Conservation (phyloP, 257 asterid species). For the Przewalskia tangutica region DNA sequence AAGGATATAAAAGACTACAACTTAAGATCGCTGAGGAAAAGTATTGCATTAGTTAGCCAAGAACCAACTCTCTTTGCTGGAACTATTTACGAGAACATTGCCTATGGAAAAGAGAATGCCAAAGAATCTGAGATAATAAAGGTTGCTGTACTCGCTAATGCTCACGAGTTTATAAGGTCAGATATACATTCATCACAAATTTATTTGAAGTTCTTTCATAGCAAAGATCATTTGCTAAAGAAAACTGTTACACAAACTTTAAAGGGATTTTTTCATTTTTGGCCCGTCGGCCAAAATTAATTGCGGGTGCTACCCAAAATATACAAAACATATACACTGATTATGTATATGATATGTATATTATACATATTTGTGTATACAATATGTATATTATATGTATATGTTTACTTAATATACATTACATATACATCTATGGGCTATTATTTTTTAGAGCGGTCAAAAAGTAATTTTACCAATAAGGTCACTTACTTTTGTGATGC, state of each 20-base stretch:
- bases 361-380: no score
- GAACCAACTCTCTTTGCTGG: conserved; percentile 75
- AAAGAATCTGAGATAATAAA: conserved; percentile 49
- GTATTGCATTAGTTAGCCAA: conserved; percentile 72
- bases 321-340: no score
- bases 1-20: conserved; percentile 55
- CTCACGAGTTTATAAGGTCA: conserved; percentile 56
- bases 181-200: not conserved
- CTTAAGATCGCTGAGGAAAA: conserved; percentile 46
- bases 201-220: not conserved
- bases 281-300: no score
- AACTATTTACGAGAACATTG: conserved; percentile 51
- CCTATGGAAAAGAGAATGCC: conserved; percentile 39
- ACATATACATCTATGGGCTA: no score
- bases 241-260: not conserved
- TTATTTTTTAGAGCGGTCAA: no score
- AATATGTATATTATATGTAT: no score
- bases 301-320: no score
- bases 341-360: no score
- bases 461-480: no score
- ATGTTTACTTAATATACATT: no score
- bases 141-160: conserved; percentile 76
- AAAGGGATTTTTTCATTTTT: no score
- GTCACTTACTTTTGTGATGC: conserved; percentile 8
- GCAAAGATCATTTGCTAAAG: not conserved